These are phyloP conservation scores for Dendrothele bispora DNA, from an alignment of 768 basidiomycete species.

Conservation along the genomic window DNA sequence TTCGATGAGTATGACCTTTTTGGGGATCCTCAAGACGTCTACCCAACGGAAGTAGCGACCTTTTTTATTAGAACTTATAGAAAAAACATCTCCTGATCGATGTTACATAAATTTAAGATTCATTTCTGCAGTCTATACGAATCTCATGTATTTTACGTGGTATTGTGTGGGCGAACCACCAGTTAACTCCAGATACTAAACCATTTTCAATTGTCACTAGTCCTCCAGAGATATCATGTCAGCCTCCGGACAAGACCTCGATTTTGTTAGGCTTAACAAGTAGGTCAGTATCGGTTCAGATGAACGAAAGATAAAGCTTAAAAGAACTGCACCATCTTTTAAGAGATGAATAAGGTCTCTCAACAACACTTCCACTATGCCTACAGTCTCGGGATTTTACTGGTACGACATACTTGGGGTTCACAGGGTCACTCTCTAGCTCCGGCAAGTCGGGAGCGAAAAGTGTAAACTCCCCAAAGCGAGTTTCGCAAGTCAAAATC, in stretches of 20 bases:
- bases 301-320: constrained; percentile 2
- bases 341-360: neutral
- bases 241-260: constrained; percentile 43
- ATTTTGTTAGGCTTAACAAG: constrained; percentile 40
- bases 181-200: constrained; percentile 43
- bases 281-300: neutral
- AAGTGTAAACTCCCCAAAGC: neutral
- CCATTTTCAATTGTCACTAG: constrained; percentile 38
- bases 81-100: too few relatives aligned
- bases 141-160: too few relatives aligned
- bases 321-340: constrained; percentile 19
- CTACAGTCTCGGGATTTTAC: neutral
- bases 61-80: too few relatives aligned
- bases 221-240: constrained; percentile 41
- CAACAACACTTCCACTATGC: neutral
- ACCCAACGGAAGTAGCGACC: too few relatives aligned
- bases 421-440: neutral
- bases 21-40: too few relatives aligned
- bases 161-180: constrained; percentile 34
- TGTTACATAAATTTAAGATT: too few relatives aligned
- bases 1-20: too few relatives aligned
- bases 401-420: neutral
- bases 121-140: too few relatives aligned
- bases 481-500: neutral
- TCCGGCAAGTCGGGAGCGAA: neutral